Evolutionary conservation across 176 grass and related monocot species (phyloP), one percentile per base, ranked within the genome.

Genomic region (Cocos nucifera): DNA sequence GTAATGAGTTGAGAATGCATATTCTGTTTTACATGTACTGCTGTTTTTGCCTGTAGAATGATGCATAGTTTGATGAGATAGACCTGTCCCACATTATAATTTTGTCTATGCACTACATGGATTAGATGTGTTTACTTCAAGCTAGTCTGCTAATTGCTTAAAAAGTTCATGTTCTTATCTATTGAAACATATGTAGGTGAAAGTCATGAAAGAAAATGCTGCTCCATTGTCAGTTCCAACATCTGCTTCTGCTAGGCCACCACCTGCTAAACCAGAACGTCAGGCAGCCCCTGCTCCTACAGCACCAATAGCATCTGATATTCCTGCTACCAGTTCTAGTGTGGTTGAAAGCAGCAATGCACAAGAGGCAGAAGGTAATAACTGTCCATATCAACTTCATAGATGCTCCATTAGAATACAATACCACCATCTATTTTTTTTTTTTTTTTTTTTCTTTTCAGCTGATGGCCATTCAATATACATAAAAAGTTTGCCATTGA

Each of bases 391-490:
- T 9, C 4, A 12, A 12, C 35, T 44, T 44, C 35, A 14, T 12
- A 44, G 9, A 44, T 44, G 8, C 35, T 44, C 35, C 10, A 1
- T 44, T 44, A 44, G 8, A 44, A 44, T 44, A 44, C 35, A 2
- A 44, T 44, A 44, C 35, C 9, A 12, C 35, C 14, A 44, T 44
- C 35, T 44, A 3, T 44, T 14, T 44, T 44, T 9, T 2, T 39
- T 10, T 32, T 8, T 35, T 4, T n/a, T n/a, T 32, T 32, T 0
- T 74, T 69, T 2, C 5, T 35, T 44, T 79, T 39, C 64, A 89
- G 85, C 77, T 73, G 93, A 98, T 30, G 74, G 78, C 0, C 77
- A 83, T 67, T 89, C 94, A 19, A 88, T 98, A 60, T 98, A 92
- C 30, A 68, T 98, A 19, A 79, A 76, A 39, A 98, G 66, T 74